Evolutionary conservation across 495 filamentous ascomycete genomes (phyloP).

Genomic region (Tetracladium setigerum): DNA sequence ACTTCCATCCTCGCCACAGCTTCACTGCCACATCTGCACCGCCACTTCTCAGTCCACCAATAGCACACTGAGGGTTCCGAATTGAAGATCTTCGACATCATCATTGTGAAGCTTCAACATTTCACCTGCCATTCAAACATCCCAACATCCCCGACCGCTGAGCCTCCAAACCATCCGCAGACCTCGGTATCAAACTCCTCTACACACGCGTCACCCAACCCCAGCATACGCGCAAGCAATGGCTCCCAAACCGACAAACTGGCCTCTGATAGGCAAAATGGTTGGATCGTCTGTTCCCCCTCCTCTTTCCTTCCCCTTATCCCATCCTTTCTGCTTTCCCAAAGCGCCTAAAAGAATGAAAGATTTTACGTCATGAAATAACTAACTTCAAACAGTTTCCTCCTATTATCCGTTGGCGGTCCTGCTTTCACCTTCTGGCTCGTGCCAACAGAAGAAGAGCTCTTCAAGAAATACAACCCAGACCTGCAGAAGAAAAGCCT

Average conservation of each 20-base stretch:
- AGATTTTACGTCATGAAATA: slow-evolving; percentile 2
- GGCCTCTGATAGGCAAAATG: slow-evolving; percentile 36
- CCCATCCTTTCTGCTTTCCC: background rate
- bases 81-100: background rate
- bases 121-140: slow-evolving; percentile 3
- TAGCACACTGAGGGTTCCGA: background rate
- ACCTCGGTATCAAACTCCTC: slow-evolving; percentile 1
- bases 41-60: background rate
- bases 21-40: background rate
- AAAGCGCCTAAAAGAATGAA: background rate
- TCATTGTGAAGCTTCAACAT: slow-evolving; percentile 13
- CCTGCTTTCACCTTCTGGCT: slow-evolving; percentile 77
- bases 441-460: slow-evolving; percentile 81
- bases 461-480: slow-evolving; percentile 87
- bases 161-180: no score
- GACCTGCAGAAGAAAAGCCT: slow-evolving; percentile 80
- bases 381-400: slow-evolving; percentile 42
- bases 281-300: slow-evolving; percentile 25
- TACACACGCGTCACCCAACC: slow-evolving; percentile 12
- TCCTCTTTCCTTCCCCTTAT: slow-evolving; percentile 1
- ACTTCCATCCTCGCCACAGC: background rate
- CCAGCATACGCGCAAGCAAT: slow-evolving; percentile 24
- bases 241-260: slow-evolving; percentile 22
- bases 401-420: slow-evolving; percentile 66
- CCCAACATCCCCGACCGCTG: no score